Conservation (phyloP, 2,329 filamentous ascomycete genomes). For the Epichloe brachyelytri region DNA sequence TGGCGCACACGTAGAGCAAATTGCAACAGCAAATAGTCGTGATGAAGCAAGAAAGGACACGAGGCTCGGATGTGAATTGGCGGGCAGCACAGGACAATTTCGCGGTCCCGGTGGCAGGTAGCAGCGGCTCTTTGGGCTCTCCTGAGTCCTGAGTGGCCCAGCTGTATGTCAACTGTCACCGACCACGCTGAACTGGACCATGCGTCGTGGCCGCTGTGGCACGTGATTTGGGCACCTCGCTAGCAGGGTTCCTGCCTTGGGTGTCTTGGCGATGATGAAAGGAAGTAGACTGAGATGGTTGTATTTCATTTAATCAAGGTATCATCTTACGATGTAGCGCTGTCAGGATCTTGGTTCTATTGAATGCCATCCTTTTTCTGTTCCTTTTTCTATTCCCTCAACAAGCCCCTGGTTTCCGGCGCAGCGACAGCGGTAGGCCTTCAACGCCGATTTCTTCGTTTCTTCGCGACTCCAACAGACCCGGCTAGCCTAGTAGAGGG, state of each 20-base stretch:
- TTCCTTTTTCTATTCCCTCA: no score
- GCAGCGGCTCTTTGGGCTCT: background rate
- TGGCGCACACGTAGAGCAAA: background rate
- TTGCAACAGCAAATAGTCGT: background rate
- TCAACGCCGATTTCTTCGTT: no score
- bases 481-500: no score
- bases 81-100: background rate
- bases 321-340: no score
- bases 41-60: background rate
- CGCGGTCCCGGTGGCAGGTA: background rate
- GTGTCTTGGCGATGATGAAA: background rate
- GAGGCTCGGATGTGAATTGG: background rate
- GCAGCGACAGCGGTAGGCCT: no score
- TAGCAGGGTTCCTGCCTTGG: background rate
- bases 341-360: no score
- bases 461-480: no score
- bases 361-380: no score
- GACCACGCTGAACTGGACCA: background rate
- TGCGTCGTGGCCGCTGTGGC: background rate
- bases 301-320: no score
- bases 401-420: no score
- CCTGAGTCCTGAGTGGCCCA: background rate
- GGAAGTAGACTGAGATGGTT: no score
- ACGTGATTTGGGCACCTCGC: background rate
- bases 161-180: conserved; percentile 3